Base-by-base conservation (phyloP, 2,329 filamentous ascomycete species). In the Colletotrichum sp. region DNA sequence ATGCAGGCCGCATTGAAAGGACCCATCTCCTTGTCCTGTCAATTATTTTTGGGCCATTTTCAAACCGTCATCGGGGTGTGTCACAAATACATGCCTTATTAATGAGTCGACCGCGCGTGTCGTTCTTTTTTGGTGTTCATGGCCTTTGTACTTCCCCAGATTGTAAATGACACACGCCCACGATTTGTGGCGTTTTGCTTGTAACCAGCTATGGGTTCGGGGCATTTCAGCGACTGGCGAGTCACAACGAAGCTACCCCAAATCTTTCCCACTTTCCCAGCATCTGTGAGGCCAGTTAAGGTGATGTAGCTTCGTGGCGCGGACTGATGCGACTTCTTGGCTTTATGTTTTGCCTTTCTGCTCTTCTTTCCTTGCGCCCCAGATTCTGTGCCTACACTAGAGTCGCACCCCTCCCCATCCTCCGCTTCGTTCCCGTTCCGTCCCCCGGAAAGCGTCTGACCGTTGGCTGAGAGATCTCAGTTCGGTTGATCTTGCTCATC, bases 401-500 rank as follows among this genome's bases (percentile, higher is more conserved):
- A n/a, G 39, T 64, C 30, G 26, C 63, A 68, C 57, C n/a, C 69
- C 36, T 30, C 63, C 63, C n/a, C 69, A 28, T 39, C 67, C 36
- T 52, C 67, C 57, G 26, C 57, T 60, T 52, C 36, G 55, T 34
- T 52, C 36, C 67, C 67, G 36, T 70, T 70, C 57, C 26, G 57
- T 59, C 13, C 70, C 72, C 68, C 64, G 63, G 32, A 52, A 73
- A 34, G 64, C 57, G 64, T 75, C 69, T 48, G 69, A 75, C 73
- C 73, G 73, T 73, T 75, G 71, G 32, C 61, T 48, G 30, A 59
- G 69, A 72, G 69, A 67, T 68, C 69, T 64, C 39, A 64, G 28
- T 67, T 64, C 55, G 57, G 73, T 43, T 55, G 69, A 75, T 75
- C 69, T 72, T 52, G 69, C 32, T 65, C 70, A 64, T 60, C 34